Evolutionary conservation across 768 basidiomycete genomes (phyloP), one percentile per base, ranked within the genome.

Genomic region (Termitomyces sp.): DNA sequence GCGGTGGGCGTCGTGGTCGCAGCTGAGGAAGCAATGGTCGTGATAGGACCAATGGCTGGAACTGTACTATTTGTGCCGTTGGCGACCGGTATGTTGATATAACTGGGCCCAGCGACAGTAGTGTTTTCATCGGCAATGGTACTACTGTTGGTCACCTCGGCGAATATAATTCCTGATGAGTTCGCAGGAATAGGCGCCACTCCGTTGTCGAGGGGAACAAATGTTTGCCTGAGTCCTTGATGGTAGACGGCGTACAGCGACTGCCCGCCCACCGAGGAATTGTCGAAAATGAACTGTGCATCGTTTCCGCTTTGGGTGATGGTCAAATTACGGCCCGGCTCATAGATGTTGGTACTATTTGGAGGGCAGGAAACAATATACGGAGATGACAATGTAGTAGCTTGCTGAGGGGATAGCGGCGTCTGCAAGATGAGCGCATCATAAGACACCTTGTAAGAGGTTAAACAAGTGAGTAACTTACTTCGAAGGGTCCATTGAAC

Each of bases 301-400:
- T 67, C 65, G 6, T 71, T 72, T 20, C 74, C 59, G 8, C 62
- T 62, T 32, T 66, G 66, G 3, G 60, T 22, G 43, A 72, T 56
- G 13, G 67, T 66, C 33, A 82, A 69, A 33, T 70, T 63, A 1
- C 78, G 74, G 72, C 78, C 81, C 13, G 78, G 71, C 45, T 68
- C 73, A 64, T 77, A 73, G 13, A 66, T 74, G 18, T 79, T 70
- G 28, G 73, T 62, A 0, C 76, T 72, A 70, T 81, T 83, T 2
- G 65, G 36, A 1, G 83, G 83, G 68, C 82, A 84, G 0, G 68
- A 66, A 24, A 64, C 69, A 66, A 83, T 75, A 67, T 80, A 80
- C 2, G 67, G 65, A 4, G 71, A 64, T 8, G 65, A 63, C 14
- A 72, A 44, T 3, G 76, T 70, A 46, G 59, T 62, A 8, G 70